Conservation (phyloP, 306 rosid species). For the Carpinus viminea region DNA sequence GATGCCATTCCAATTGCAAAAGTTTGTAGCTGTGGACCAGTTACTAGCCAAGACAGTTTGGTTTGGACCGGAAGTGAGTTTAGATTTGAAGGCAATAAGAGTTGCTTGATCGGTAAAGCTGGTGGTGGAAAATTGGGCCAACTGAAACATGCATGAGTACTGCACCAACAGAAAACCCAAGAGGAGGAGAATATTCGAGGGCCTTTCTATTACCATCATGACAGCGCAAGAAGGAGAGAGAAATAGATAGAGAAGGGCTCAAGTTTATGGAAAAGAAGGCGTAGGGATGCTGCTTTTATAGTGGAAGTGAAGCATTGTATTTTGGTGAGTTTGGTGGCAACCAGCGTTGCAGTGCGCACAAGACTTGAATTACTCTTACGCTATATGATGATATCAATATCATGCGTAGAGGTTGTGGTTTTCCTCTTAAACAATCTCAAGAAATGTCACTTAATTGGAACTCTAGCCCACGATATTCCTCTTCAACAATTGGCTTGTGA, state of each 20-base stretch:
- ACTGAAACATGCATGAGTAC: background rate
- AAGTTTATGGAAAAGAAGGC: background rate
- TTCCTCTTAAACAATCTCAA: too few species aligned
- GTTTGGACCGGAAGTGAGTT: background rate
- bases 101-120: background rate
- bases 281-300: background rate
- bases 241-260: background rate
- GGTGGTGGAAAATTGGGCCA: background rate
- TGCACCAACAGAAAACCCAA: background rate
- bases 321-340: too few species aligned
- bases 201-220: background rate
- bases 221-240: background rate
- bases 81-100: constrained; percentile 4
- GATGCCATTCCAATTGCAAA: background rate
- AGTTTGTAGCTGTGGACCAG: background rate
- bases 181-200: background rate
- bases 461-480: too few species aligned
- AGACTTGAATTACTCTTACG: too few species aligned
- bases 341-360: too few species aligned
- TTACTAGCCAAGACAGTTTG: background rate
- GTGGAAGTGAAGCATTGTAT: too few species aligned
- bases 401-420: too few species aligned
- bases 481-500: too few species aligned
- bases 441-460: too few species aligned
- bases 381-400: too few species aligned